phyloP scores from a whole-genome alignment of 2,329 filamentous ascomycete genomes.

The Nigrospora osmanthi region DNA sequence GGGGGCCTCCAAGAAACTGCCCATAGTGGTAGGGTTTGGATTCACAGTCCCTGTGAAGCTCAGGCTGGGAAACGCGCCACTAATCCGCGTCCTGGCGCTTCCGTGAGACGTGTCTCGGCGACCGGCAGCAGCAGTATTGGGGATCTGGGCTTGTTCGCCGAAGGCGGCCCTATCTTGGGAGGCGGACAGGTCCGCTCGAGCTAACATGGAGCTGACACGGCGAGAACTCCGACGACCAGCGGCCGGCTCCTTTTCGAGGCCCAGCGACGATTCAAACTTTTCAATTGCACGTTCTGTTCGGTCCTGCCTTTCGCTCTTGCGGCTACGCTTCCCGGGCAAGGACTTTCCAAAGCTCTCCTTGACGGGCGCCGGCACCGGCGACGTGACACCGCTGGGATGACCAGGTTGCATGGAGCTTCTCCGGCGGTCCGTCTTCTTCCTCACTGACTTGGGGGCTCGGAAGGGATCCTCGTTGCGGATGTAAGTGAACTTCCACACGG shows the following conservation, averaged over 20 bases:
- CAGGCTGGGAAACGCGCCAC: slow-evolving; percentile 35
- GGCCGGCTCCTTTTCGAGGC: slow-evolving; percentile 53
- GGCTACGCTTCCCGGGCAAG: slow-evolving; percentile 42
- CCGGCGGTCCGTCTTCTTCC: slow-evolving; percentile 41
- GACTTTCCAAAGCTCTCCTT: slow-evolving; percentile 70
- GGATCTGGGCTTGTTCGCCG: slow-evolving; percentile 50
- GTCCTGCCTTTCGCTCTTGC: slow-evolving; percentile 42
- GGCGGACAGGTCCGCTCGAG: slow-evolving; percentile 76
- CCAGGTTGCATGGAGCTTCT: slow-evolving; percentile 60
- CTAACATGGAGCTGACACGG: slow-evolving; percentile 84
- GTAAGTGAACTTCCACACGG: slow-evolving; percentile 78
- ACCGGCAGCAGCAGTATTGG: slow-evolving; percentile 29
- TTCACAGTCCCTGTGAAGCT: slow-evolving; percentile 27
- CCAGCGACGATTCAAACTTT: slow-evolving; percentile 60
- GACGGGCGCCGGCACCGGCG: slow-evolving; percentile 62
- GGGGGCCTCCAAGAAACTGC: slow-evolving; percentile 60
- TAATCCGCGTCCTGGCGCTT: slow-evolving; percentile 55
- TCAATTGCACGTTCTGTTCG: slow-evolving; percentile 44
- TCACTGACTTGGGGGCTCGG: slow-evolving; percentile 36
- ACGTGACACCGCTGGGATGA: slow-evolving; percentile 66
- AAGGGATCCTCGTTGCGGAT: slow-evolving; percentile 58
- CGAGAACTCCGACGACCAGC: slow-evolving; percentile 56
- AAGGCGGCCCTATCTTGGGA: slow-evolving; percentile 79
- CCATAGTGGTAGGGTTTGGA: slow-evolving; percentile 32
- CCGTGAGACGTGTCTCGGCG: slow-evolving; percentile 71